These are phyloP conservation scores for Cylindrotheca closterium DNA, from an alignment of 108 stramenopile genomes.

Conservation along the genomic window DNA sequence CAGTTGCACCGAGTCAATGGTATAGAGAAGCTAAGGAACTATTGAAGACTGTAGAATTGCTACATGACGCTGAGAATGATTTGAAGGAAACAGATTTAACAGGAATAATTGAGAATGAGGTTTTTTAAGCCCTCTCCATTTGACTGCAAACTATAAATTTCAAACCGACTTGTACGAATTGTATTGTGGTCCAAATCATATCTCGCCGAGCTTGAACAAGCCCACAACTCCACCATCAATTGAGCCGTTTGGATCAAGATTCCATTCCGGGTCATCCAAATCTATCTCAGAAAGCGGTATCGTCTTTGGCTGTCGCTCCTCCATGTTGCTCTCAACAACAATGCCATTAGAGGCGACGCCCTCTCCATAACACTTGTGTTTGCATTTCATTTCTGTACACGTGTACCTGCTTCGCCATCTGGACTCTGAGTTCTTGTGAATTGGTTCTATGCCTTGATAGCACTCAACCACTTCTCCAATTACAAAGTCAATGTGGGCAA, in stretches of 20 bases:
- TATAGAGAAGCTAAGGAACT: constrained; percentile 23
- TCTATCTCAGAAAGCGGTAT: constrained; percentile 28
- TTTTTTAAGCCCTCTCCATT: too few relatives aligned
- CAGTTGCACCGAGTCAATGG: constrained; percentile 23
- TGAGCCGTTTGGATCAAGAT: constrained; percentile 24
- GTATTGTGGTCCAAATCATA: too few relatives aligned
- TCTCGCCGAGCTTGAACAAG: constrained; percentile 24
- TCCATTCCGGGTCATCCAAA: constrained; percentile 36
- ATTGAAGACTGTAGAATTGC: too few relatives aligned
- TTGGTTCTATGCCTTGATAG: constrained; percentile 38
- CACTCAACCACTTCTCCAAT: constrained; percentile 68
- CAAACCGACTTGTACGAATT: too few relatives aligned
- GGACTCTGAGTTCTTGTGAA: constrained; percentile 22
- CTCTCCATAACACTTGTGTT: constrained; percentile 1
- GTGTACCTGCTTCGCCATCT: constrained; percentile 51
- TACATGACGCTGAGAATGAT: constrained; percentile 2
- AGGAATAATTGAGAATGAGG: constrained; percentile 1
- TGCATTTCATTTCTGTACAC: constrained; percentile 36
- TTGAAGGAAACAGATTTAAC: neutral
- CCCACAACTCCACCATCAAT: constrained; percentile 30
- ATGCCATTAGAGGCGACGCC: constrained; percentile 3
- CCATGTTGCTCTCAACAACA: neutral
- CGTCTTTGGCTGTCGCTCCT: constrained; percentile 18
- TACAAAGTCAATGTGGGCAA: constrained; percentile 67
- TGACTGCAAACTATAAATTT: too few relatives aligned